Base-by-base conservation (phyloP, 306 rosid species). In the Cucurbita pepo region DNA sequence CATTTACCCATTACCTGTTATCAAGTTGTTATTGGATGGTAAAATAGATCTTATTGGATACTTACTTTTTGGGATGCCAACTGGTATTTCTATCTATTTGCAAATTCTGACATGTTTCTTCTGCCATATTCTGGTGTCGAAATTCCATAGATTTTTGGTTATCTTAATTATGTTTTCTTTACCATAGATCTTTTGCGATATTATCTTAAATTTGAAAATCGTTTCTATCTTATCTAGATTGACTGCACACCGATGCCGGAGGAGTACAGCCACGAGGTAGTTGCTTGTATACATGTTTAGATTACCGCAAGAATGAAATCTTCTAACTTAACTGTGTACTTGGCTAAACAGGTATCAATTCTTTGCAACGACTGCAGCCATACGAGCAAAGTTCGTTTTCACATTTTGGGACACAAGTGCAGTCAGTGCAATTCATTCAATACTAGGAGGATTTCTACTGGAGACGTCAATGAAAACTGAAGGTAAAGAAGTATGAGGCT, bases 361-460 rank as follows among this genome's bases (percentile, higher is more conserved):
- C 85, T 86, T 56, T 90, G 93, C 86, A 90, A 90, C 74, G 96
- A 90, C 52, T 90, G 91, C 58, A 83, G 82, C 81, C 73, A 64
- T 44, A 77, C 81, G 10, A 69, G 85, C 81, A 34, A 36, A 13
- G 88, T 73, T 38, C 73, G 79, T 69, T 87, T 83, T 74, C 93
- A 84, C 85, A 78, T 88, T 77, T 67, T 86, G 41, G 93, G 96
- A 48, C 87, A 78, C 77, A 81, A 86, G 77, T 87, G 96, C 82
- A 72, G 69, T 58, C 77, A 80, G 5, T 90, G 96, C 83, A 7
- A 36, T 77, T 88, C 93, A 43, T 90, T 83, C 47, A 90, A 88
- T 87, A 88, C 96, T 18, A 81, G 89, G 36, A 79, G 85, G 84
- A 83, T 86, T 81, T 79, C 89, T 57, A 51, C 83, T 54, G 72